A percentile compares a stretch with the other conserved stretches of the same genome.
Evolutionary conservation across 139 green algal species (phyloP).

Genomic region (Pleodorina starrii): DNA sequence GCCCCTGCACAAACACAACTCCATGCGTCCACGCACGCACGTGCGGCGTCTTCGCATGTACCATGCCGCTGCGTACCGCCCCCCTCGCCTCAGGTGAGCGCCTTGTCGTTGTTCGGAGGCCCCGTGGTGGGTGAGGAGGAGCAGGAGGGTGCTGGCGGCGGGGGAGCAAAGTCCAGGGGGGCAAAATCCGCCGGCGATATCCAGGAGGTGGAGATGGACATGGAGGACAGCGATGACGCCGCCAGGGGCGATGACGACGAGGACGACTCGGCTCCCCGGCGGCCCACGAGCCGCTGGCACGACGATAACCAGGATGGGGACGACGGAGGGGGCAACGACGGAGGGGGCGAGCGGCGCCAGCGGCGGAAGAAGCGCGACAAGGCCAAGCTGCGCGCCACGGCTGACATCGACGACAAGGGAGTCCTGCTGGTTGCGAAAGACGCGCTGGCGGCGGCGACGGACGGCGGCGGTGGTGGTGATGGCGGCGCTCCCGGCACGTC

Average conservation of each 20-base stretch:
- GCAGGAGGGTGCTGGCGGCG: not conserved
- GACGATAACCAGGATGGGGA: not conserved
- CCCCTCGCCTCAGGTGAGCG: constrained; percentile 22
- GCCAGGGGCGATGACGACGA: not conserved
- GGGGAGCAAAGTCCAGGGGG: too few relatives aligned
- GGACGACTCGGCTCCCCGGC: not conserved
- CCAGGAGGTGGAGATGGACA: constrained; percentile 74
- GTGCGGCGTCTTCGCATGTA: too few relatives aligned
- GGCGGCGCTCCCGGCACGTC: not conserved
- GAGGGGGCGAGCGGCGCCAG: not conserved
- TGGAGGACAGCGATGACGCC: constrained; percentile 4
- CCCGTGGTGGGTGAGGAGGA: constrained; percentile 16
- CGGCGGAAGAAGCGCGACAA: constrained; percentile 12
- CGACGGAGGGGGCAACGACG: not conserved
- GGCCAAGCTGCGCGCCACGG: not conserved
- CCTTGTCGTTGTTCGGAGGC: constrained; percentile 34
- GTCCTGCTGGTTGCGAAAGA: constrained; percentile 27
- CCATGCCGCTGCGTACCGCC: too few relatives aligned
- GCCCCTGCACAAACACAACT: too few relatives aligned
- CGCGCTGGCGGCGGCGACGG: constrained; percentile 10
- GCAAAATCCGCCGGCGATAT: too few relatives aligned
- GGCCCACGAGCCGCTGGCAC: constrained; percentile 12
- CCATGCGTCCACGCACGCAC: too few relatives aligned
- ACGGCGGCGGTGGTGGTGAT: not conserved
- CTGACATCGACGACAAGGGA: constrained; percentile 9